Percentiles rank a stretch among this genome's conserved stretches.
Evolutionary conservation across 192 early-diverging fungal species (phyloP).

Genomic region (Coemansia sp.): DNA sequence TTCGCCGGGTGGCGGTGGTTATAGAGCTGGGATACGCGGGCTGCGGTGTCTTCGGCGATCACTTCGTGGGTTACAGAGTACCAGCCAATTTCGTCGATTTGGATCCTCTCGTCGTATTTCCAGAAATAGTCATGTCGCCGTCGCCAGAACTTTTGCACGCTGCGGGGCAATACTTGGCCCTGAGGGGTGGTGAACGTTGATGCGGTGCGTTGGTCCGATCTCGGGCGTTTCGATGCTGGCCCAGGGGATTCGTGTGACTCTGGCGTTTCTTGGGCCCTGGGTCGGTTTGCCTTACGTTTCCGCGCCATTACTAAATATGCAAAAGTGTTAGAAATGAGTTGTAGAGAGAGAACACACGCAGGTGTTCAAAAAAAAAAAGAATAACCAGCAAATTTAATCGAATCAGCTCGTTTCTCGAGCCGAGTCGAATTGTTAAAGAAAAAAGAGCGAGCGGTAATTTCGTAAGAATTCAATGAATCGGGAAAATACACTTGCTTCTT

Average conservation of each 20-base stretch:
- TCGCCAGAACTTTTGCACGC: constrained; percentile 74
- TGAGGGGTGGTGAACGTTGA: constrained; percentile 16
- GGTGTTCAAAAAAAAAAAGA: too few relatives aligned
- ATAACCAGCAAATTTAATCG: too few relatives aligned
- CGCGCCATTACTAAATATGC: neutral
- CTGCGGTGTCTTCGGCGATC: constrained; percentile 76
- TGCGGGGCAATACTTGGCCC: constrained; percentile 14
- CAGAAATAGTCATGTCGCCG: constrained; percentile 83
- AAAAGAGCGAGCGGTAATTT: neutral
- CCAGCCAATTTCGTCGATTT: constrained; percentile 89
- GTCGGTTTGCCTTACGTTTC: neutral
- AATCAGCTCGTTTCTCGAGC: neutral
- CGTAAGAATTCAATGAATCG: too few relatives aligned
- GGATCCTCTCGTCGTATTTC: constrained; percentile 81
- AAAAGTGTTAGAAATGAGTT: too few relatives aligned
- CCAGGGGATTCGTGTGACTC: neutral
- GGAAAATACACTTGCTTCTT: too few relatives aligned
- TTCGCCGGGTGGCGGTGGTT: neutral
- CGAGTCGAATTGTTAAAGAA: neutral
- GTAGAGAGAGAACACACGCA: too few relatives aligned
- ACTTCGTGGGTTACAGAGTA: constrained; percentile 93
- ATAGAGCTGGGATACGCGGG: constrained; percentile 42
- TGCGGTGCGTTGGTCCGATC: neutral
- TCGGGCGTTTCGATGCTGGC: constrained; percentile 2
- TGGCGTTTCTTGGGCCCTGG: neutral